These are phyloP conservation scores for Colletotrichum lini DNA, from an alignment of 2,329 filamentous ascomycete species.

Conservation along the genomic window DNA sequence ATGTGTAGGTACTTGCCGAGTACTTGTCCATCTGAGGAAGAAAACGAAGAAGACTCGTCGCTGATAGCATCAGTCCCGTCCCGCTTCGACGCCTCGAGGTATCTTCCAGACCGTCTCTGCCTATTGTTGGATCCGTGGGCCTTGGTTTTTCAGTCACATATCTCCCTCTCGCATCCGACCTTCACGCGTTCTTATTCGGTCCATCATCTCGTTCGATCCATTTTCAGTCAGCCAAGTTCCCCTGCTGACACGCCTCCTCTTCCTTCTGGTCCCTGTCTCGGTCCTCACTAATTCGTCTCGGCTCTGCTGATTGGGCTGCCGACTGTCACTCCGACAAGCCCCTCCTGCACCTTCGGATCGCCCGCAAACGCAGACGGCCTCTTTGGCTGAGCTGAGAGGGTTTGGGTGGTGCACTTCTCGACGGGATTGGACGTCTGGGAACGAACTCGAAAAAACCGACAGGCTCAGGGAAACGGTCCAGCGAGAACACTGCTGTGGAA, in stretches of 20 bases:
- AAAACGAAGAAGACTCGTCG: not conserved
- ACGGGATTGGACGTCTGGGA: slow-evolving; percentile 25
- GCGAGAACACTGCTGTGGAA: not conserved
- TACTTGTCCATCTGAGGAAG: slow-evolving; percentile 23
- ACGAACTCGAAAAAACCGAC: not conserved
- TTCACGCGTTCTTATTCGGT: not conserved
- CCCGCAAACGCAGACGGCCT: slow-evolving; percentile 6
- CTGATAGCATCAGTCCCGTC: slow-evolving; percentile 10
- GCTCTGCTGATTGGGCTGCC: slow-evolving; percentile 10
- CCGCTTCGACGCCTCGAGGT: slow-evolving; percentile 10
- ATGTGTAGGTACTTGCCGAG: slow-evolving; percentile 28
- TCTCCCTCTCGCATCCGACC: slow-evolving; percentile 1
- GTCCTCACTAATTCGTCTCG: not conserved
- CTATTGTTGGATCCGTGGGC: slow-evolving; percentile 11
- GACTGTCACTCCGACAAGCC: slow-evolving; percentile 8
- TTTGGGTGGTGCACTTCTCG: slow-evolving; percentile 6
- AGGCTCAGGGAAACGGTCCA: not conserved
- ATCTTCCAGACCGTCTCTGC: not conserved
- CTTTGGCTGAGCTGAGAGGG: slow-evolving; percentile 24
- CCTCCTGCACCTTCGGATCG: not conserved
- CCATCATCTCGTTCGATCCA: slow-evolving; percentile 6
- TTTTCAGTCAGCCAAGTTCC: not conserved
- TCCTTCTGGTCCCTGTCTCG: slow-evolving; percentile 30
- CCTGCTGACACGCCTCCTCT: slow-evolving; percentile 14
- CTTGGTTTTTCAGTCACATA: slow-evolving; percentile 17